phyloP scores from a whole-genome alignment of 129 eudicot genomes.

The Dittrichia graveolens region DNA sequence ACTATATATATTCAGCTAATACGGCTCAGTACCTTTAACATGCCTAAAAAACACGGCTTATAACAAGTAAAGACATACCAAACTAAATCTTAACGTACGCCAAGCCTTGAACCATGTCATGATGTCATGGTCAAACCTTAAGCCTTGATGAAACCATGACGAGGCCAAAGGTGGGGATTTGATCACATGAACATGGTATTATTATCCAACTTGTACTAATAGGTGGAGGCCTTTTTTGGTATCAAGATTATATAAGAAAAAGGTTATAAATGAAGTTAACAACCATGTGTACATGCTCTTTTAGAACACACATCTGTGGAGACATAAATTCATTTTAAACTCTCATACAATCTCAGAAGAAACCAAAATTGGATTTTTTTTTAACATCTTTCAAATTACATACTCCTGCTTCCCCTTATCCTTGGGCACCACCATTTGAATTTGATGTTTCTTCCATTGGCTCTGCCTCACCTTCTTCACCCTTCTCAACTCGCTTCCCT shows the following conservation, averaged over 20 bases:
- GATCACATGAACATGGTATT: no score
- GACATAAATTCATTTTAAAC: slow-evolving; percentile 15
- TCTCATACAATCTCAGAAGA: slow-evolving; percentile 18
- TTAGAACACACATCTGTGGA: not conserved
- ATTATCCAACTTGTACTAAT: no score
- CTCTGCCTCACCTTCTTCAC: slow-evolving; percentile 26
- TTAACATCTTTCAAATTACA: slow-evolving; percentile 27
- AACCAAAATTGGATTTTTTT: slow-evolving; percentile 43
- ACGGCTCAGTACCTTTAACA: no score
- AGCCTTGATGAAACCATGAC: no score
- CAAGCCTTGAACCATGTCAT: no score
- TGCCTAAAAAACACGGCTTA: no score
- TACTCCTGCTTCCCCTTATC: slow-evolving; percentile 29
- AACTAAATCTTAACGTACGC: no score
- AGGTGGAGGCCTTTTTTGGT: no score
- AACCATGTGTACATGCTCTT: slow-evolving; percentile 18
- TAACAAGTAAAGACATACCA: no score
- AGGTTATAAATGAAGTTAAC: not conserved
- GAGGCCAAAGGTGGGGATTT: no score
- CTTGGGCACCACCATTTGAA: slow-evolving; percentile 25
- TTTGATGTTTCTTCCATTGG: slow-evolving; percentile 23
- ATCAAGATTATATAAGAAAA: not conserved
- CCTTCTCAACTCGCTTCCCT: slow-evolving; percentile 35
- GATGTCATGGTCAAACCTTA: no score
- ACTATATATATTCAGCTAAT: no score